Conservation (phyloP, 1,284 basidiomycete genomes). For the Moniliella sp. region DNA sequence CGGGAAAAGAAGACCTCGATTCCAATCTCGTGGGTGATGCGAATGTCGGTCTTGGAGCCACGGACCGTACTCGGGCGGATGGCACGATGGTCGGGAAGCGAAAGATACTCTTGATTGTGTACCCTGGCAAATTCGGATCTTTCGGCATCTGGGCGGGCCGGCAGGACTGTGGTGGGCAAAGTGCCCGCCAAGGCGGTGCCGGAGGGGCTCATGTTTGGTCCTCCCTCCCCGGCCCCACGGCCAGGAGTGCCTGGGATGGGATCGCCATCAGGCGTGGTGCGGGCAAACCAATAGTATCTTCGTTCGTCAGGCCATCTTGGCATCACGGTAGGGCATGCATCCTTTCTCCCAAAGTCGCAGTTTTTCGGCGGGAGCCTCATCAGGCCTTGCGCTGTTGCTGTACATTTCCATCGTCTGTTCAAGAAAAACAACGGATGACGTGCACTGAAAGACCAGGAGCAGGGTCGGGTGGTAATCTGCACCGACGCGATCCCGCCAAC, state of each 20-base stretch:
- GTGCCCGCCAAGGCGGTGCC: slow-evolving; percentile 12
- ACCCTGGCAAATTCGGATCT: too few relatives aligned
- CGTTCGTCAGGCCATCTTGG: slow-evolving; percentile 6
- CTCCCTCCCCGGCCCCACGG: slow-evolving; percentile 6
- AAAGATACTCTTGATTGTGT: slow-evolving; percentile 21
- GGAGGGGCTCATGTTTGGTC: slow-evolving; percentile 11
- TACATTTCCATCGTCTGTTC: slow-evolving; percentile 30
- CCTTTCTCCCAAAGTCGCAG: slow-evolving; percentile 27
- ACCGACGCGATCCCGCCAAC: slow-evolving; percentile 26
- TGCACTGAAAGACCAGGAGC: slow-evolving; percentile 24
- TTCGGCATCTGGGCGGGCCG: too few relatives aligned
- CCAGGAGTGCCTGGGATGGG: slow-evolving; percentile 11
- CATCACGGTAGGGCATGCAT: slow-evolving; percentile 23
- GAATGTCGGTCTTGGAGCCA: slow-evolving; percentile 24
- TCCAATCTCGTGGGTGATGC: slow-evolving; percentile 26
- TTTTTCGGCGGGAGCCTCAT: slow-evolving; percentile 23
- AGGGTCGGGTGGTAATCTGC: slow-evolving; percentile 20
- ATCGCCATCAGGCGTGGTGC: too few relatives aligned
- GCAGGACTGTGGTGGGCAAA: slow-evolving; percentile 3
- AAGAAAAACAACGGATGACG: slow-evolving; percentile 20
- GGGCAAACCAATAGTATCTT: slow-evolving; percentile 18
- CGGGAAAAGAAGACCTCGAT: slow-evolving; percentile 29
- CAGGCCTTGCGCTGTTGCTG: slow-evolving; percentile 14
- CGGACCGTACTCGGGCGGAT: slow-evolving; percentile 26
- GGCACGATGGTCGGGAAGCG: slow-evolving; percentile 25